Conservation (phyloP, 306 rosid genomes). For the Albizia julibrissin region DNA sequence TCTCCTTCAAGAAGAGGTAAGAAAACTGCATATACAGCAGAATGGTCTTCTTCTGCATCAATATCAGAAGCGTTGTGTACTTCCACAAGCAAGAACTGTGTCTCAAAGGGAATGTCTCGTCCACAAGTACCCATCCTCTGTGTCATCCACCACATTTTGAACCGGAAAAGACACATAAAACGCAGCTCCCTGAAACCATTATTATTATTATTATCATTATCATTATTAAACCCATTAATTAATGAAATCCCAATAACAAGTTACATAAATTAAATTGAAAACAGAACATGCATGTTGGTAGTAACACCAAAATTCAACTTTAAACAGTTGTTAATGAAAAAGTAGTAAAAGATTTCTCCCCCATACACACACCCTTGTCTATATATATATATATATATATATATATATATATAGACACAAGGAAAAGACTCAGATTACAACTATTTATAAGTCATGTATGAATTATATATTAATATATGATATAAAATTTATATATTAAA, state of each 20-base stretch:
- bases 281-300: neutral
- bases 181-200: conserved; percentile 60
- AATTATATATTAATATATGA: neutral
- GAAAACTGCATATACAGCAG: conserved; percentile 62
- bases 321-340: neutral
- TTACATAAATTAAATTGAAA: neutral
- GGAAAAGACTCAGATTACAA: neutral
- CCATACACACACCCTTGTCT: neutral
- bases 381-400: too few species aligned
- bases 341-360: neutral
- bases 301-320: neutral
- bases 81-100: conserved; percentile 85
- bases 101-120: conserved; percentile 76
- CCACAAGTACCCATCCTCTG: conserved; percentile 92
- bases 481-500: neutral
- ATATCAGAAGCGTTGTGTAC: conserved; percentile 42
- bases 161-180: conserved; percentile 79
- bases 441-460: neutral
- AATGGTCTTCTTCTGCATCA: conserved; percentile 42
- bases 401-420: too few species aligned
- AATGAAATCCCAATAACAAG: neutral
- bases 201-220: neutral
- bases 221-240: neutral
- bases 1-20: conserved; percentile 90
- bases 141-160: conserved; percentile 99